Percentiles rank a stretch among this genome's conserved stretches.
Conservation (phyloP, 2,329 filamentous ascomycete species). For the Beauveria varroae region DNA sequence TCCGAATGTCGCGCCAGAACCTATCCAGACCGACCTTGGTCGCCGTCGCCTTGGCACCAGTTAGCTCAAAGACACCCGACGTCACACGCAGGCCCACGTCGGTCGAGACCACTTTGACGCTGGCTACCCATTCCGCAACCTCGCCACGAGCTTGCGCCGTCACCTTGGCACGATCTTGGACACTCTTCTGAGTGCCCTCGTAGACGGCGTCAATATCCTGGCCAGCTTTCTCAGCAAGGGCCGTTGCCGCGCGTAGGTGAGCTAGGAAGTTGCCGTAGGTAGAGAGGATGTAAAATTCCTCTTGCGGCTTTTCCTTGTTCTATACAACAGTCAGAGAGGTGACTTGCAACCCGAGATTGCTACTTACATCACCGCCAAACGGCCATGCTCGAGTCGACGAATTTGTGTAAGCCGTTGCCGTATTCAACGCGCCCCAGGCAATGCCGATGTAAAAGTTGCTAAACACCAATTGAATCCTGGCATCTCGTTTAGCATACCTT, state of each 20-base stretch:
- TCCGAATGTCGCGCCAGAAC: slow-evolving; percentile 60
- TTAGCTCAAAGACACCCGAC: slow-evolving; percentile 56
- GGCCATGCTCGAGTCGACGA: slow-evolving; percentile 55
- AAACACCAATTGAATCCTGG: slow-evolving; percentile 56
- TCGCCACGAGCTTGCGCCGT: slow-evolving; percentile 49
- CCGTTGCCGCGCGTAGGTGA: slow-evolving; percentile 51
- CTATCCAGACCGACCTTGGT: slow-evolving; percentile 53
- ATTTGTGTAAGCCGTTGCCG: slow-evolving; percentile 48
- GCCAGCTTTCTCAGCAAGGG: slow-evolving; percentile 50
- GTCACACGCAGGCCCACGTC: slow-evolving; percentile 53
- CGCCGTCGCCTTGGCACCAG: slow-evolving; percentile 50
- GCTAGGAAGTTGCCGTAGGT: slow-evolving; percentile 58
- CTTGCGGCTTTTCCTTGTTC: slow-evolving; percentile 48
- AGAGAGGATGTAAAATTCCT: slow-evolving; percentile 59
- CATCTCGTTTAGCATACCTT: not conserved
- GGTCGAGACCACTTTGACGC: slow-evolving; percentile 54
- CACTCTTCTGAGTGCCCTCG: slow-evolving; percentile 24
- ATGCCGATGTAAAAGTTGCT: slow-evolving; percentile 60
- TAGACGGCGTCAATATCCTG: slow-evolving; percentile 41
- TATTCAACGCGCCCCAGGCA: slow-evolving; percentile 48
- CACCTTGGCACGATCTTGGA: slow-evolving; percentile 33
- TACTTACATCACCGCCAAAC: slow-evolving; percentile 49
- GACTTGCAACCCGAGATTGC: fast-evolving
- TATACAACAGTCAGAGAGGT: slow-evolving; percentile 14
- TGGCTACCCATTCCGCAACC: slow-evolving; percentile 54